phyloP scores from a whole-genome alignment of 2,329 filamentous ascomycete species.

The Pestalotiopsis sp. region DNA sequence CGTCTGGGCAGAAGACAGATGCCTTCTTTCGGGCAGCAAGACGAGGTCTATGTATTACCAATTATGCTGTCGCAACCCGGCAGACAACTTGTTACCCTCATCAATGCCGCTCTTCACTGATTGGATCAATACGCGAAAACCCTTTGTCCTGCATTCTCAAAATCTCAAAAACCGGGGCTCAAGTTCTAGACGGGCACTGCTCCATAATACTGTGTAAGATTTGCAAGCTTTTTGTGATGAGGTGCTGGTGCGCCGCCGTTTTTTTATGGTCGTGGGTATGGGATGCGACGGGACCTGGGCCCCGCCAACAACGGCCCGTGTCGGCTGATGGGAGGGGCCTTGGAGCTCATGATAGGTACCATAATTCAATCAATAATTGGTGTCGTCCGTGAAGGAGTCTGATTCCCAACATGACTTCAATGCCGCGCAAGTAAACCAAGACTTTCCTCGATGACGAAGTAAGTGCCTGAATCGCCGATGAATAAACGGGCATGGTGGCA shows the following conservation, averaged over 20 bases:
- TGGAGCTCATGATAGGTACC: not conserved
- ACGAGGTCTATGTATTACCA: not conserved
- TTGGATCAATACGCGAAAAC: not conserved
- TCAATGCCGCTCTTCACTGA: not conserved
- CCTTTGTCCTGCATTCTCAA: not conserved
- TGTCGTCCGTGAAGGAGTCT: not conserved
- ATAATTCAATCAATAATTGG: not conserved
- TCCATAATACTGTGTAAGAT: not conserved
- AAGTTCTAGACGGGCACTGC: not conserved
- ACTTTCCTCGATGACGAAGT: not conserved
- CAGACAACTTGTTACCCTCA: not conserved
- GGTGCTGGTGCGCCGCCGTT: not conserved
- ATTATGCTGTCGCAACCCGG: conserved; percentile 5
- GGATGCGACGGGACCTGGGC: not conserved
- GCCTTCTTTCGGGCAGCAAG: not conserved
- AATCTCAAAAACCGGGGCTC: not conserved
- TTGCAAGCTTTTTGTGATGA: not conserved
- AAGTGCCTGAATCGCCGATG: not conserved
- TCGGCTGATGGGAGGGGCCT: not conserved
- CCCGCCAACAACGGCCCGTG: not conserved
- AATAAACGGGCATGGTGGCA: not conserved
- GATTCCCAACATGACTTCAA: not conserved
- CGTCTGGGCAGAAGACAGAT: too few relatives aligned
- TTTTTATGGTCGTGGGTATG: not conserved
- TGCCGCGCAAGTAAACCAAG: not conserved